These are phyloP conservation scores for Nepenthes gracilis DNA, from an alignment of 148 eudicot genomes.

Conservation along the genomic window DNA sequence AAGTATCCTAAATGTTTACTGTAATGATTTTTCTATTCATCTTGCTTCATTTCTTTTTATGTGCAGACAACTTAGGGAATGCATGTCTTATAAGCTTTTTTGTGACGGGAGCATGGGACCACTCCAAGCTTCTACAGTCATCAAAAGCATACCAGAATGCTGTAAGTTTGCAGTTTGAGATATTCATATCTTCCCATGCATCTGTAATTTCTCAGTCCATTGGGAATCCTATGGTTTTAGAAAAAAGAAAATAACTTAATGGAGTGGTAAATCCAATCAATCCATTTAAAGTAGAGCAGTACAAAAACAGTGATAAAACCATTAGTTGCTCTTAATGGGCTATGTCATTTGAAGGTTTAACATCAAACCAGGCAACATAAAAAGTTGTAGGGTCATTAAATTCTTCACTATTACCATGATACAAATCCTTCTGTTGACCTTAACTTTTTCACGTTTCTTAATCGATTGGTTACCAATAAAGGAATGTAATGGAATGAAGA, in stretches of 20 bases:
- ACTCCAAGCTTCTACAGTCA: slow-evolving; percentile 66
- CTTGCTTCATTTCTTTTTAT: background rate
- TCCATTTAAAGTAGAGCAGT: no score
- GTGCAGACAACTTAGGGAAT: slow-evolving; percentile 44
- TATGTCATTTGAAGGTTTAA: no score
- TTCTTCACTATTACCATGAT: no score
- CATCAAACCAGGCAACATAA: no score
- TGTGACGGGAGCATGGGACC: slow-evolving; percentile 85
- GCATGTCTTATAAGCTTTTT: slow-evolving; percentile 88
- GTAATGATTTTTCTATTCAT: background rate
- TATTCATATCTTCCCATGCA: background rate
- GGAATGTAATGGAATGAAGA: no score
- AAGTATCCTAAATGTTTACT: background rate
- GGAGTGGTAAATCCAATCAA: no score
- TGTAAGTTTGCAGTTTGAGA: slow-evolving; percentile 34
- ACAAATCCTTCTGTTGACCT: no score
- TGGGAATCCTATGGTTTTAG: background rate
- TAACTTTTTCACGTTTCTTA: no score
- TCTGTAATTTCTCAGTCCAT: slow-evolving; percentile 1
- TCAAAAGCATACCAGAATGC: slow-evolving; percentile 93
- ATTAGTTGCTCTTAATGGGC: no score
- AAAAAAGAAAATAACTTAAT: background rate
- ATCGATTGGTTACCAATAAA: no score
- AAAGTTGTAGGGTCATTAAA: no score
- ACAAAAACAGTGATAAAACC: no score